Base-by-base conservation (phyloP, 768 basidiomycete genomes). In the Amanita rimosa region DNA sequence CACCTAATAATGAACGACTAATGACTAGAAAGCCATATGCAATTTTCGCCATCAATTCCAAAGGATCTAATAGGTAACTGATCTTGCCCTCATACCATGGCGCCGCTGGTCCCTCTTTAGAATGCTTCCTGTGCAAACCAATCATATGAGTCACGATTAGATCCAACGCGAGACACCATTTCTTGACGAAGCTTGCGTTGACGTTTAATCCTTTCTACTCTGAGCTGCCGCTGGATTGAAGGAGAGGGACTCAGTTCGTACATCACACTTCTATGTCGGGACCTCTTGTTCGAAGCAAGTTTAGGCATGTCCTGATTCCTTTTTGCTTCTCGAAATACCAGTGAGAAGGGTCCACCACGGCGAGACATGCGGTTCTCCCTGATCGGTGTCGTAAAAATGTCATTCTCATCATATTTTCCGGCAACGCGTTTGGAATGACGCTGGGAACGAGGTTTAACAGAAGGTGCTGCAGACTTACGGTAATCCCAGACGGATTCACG, bases 121-220 rank as follows among this genome's bases (percentile, higher is more conserved):
- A n/a, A n/a, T n/a, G n/a, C n/a, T n/a, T 49, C 41, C 10, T 35
- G 40, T 11, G 48, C 40, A n/a, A 42, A 35, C 48, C 48, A 49
- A 24, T 43, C 48, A 17, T 43, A 49, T 11, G 39, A 17, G 8
- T 49, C 48, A 10, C 27, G 22, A 5, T 24, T 40, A 6, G 13
- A 27, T 31, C 35, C 39, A n/a, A 40, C 4, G 9, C 31, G 48
- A 40, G 39, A 16, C 29, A 35, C 19, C 41, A 19, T 48, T 29
- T 49, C 40, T 33, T 49, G 48, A 35, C 48, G 48, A 22, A 24
- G 22, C 36, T 27, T 49, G 29, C 48, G 39, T 35, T 49, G 48
- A 11, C 48, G 40, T 33, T 35, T 49, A 14, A 49, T 49, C 40
- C 24, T 49, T n/a, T 49, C 48, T n/a, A 35, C 26, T 40, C 8